Evolutionary conservation across 2,329 filamentous ascomycete genomes (phyloP), one percentile per base, ranked within the genome.

Genomic region (Botrytis byssoidea): DNA sequence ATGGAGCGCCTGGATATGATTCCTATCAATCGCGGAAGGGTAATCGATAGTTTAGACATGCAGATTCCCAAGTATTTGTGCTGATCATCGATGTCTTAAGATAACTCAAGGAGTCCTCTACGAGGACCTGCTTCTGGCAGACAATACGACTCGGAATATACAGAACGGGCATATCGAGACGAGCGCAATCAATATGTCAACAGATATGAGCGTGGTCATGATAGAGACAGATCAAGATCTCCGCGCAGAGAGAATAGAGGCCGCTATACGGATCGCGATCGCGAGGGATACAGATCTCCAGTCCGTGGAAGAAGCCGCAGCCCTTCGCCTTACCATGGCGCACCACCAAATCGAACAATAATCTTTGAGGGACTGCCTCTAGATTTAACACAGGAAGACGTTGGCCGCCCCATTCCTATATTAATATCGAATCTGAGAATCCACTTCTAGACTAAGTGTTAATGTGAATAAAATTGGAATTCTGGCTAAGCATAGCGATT

Each of bases 281-380:
- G 77, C 51, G 80, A 82, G 75, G 80, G 75, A 67, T 82, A 82
- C 66, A 74, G 75, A 22, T 81, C 80, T 35, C 80, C 80, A 37
- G 74, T 74, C 18, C 68, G 77, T 65, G 76, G 76, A 46, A 76
- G 78, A 74, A 82, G 80, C 70, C 80, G 79, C 57, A 73, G 71
- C 44, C 79, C 78, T 60, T 81, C 80, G 25, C 80, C 79, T 63
- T 79, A 80, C 61, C 80, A 76, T 76, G 80, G 80, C 59, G 79
- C 75, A 64, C 76, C 79, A 67, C 85, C 86, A 46, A 86, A 83
- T 76, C 83, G 86, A 75, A 88, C 85, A 48, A 83, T 89, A 70
- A 87, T 89, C 71, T 82, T 89, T 61, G 87, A 89, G 78, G 86
- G 87, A 71, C 77, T 89, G 72, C 85, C 86, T 46, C 79, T 82